Conservation (phyloP, 2,329 filamentous ascomycete genomes). For the Parastagonospora nodorum region DNA sequence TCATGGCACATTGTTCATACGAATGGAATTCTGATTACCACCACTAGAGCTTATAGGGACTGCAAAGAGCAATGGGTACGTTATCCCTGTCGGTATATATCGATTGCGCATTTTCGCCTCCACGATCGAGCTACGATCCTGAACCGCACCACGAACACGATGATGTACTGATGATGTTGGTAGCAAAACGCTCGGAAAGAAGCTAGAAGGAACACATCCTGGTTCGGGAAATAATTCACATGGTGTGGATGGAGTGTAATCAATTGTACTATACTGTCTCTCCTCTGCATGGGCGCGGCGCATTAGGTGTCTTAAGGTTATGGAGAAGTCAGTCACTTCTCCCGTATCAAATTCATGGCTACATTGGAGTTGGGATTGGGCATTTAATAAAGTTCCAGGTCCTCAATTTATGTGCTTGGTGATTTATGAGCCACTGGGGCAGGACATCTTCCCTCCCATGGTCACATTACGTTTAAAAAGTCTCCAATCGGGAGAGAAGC, state of each 20-base stretch:
- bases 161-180: constrained; percentile 3
- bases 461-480: no score
- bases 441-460: no score
- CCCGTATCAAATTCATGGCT: no score
- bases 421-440: no score
- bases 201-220: constrained; percentile 24
- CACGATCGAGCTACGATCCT: no score
- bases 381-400: no score
- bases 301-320: not conserved
- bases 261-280: not conserved
- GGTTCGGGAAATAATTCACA: constrained; percentile 20
- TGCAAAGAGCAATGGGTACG: constrained; percentile 95
- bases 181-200: constrained; percentile 31
- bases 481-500: no score
- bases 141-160: not conserved
- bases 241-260: not conserved
- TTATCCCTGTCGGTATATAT: constrained; percentile 10
- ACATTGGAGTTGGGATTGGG: no score
- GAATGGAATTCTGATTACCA: not conserved
- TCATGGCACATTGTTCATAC: not conserved
- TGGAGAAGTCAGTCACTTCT: no score
- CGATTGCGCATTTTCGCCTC: not conserved
- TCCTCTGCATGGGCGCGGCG: not conserved
- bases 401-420: no score
- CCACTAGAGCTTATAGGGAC: constrained; percentile 79